Conservation (phyloP, 352 stramenopile genomes). For the Phytophthora colocasiae region DNA sequence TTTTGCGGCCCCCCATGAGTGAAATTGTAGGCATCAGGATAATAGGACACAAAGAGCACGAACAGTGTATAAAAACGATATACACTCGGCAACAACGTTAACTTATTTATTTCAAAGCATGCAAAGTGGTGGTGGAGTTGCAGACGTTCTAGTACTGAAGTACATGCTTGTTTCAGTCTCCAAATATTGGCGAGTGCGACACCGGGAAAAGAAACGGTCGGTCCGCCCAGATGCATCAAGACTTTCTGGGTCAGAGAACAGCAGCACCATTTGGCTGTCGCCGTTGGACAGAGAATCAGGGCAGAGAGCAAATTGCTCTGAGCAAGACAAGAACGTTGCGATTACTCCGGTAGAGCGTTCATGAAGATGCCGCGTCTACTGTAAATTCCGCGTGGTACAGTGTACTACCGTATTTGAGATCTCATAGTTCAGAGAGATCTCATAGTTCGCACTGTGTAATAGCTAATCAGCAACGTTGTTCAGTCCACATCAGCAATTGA, state of each 20-base stretch:
- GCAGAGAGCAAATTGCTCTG: conserved; percentile 7
- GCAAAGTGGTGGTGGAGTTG: background rate
- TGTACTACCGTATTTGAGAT: no score
- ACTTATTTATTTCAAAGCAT: conserved; percentile 39
- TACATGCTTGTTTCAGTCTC: conserved; percentile 5
- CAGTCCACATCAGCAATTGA: no score
- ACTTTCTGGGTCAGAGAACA: background rate
- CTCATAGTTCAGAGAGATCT: no score
- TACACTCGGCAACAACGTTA: conserved; percentile 24
- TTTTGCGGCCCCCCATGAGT: conserved; percentile 40
- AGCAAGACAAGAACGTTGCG: background rate
- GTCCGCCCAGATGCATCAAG: background rate
- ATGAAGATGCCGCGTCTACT: conserved; percentile 20
- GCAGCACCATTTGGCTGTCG: background rate
- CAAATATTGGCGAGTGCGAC: conserved; percentile 23
- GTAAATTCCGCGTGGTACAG: conserved; percentile 14
- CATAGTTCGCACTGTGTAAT: no score
- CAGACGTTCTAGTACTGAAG: background rate
- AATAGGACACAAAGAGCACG: conserved; percentile 40
- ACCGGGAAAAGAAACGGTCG: conserved; percentile 5
- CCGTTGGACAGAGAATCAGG: conserved; percentile 20
- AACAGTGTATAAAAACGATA: conserved; percentile 40
- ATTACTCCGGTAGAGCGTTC: conserved; percentile 17
- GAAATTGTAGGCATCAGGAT: conserved; percentile 47
- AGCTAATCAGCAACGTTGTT: no score